A percentile compares a stretch with the other conserved stretches of the same genome.
These are phyloP conservation scores for Rhizopus stolonifer DNA, from an alignment of 371 early-diverging fungal species.

Conservation along the genomic window DNA sequence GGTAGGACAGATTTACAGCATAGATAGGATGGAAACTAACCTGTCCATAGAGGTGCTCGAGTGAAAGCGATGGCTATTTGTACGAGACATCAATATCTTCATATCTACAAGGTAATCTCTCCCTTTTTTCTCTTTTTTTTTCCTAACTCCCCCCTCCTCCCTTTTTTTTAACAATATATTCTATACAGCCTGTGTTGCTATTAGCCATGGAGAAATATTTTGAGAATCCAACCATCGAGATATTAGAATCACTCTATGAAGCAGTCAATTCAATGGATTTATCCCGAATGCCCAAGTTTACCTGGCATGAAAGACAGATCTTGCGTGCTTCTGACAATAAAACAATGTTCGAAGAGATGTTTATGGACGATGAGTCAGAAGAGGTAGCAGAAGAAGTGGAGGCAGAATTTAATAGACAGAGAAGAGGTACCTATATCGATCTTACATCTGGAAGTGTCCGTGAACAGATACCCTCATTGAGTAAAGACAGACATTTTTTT, in stretches of 20 bases:
- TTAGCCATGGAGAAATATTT: slow-evolving; percentile 92
- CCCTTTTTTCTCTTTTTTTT: not conserved
- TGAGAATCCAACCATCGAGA: slow-evolving; percentile 67
- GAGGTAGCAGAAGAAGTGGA: slow-evolving; percentile 20
- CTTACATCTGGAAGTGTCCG: slow-evolving; percentile 48
- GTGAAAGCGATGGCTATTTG: slow-evolving; percentile 96
- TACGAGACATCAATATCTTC: slow-evolving; percentile 84
- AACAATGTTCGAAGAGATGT: slow-evolving; percentile 85
- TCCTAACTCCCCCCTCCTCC: not conserved
- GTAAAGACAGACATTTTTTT: slow-evolving; percentile 84
- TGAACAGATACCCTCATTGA: slow-evolving; percentile 45
- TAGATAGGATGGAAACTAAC: too few relatives aligned
- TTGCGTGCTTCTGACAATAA: slow-evolving; percentile 79
- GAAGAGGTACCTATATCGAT: slow-evolving; percentile 56
- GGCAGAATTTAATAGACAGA: slow-evolving; percentile 21
- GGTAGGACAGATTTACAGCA: slow-evolving; percentile 46
- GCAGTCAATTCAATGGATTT: slow-evolving; percentile 88
- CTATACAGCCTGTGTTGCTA: slow-evolving; percentile 76
- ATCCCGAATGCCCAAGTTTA: slow-evolving; percentile 76
- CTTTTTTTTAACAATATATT: too few relatives aligned
- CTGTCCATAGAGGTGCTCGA: slow-evolving; percentile 69
- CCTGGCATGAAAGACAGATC: slow-evolving; percentile 73
- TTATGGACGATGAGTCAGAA: slow-evolving; percentile 36
- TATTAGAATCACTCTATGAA: slow-evolving; percentile 77
- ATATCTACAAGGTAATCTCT: slow-evolving; percentile 83